These are phyloP conservation scores for Vitis labrusca DNA, from an alignment of 164 flowering plant genomes.

Conservation along the genomic window DNA sequence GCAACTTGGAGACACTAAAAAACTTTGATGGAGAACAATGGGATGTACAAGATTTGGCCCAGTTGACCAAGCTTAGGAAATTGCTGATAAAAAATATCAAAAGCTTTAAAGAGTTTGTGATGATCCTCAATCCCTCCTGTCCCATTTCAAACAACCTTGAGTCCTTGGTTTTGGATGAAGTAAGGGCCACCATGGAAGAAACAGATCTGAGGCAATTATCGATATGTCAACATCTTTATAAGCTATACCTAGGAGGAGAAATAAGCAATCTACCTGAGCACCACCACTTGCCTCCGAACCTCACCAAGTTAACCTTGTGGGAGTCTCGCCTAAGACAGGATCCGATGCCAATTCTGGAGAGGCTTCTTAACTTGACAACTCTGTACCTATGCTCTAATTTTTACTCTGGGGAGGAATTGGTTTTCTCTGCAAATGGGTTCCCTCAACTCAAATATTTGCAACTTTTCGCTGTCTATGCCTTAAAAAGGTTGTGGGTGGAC, in stretches of 20 bases:
- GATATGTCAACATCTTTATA: not conserved
- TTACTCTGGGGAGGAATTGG: no score
- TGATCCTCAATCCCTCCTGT: not conserved
- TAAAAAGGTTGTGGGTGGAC: no score
- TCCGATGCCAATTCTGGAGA: no score
- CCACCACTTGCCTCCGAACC: conserved; percentile 16
- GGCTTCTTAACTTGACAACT: no score
- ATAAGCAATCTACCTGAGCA: conserved; percentile 10
- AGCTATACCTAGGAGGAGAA: conserved; percentile 9
- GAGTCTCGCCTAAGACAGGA: no score
- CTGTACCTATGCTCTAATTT: no score
- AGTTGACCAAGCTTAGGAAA: conserved; percentile 8
- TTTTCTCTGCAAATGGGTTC: no score
- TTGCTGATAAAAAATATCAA: not conserved
- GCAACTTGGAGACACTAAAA: conserved; percentile 18
- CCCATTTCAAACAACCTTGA: not conserved
- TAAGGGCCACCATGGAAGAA: not conserved
- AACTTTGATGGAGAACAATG: not conserved
- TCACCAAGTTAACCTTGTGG: conserved; percentile 5
- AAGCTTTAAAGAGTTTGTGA: not conserved
- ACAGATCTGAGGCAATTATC: no score
- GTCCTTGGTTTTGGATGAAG: conserved; percentile 3
- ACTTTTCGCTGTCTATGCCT: no score
- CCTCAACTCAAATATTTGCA: no score
- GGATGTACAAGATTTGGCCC: conserved; percentile 6